Conservation (phyloP, 1,284 basidiomycete species). For the Apiotrichum gamsii region DNA sequence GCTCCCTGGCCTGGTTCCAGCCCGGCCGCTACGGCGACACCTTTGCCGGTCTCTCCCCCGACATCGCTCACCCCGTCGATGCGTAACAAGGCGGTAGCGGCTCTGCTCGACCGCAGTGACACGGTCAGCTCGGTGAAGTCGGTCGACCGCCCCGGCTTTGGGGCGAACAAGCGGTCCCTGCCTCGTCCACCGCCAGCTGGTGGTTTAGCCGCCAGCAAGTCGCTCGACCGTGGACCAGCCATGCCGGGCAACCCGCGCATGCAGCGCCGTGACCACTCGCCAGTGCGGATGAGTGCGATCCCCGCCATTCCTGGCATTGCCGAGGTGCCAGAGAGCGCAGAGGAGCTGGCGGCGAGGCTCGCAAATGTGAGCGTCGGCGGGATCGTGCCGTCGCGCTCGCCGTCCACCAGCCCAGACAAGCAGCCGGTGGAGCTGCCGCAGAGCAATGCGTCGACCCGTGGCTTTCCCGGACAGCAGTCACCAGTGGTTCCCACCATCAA, state of each 20-base stretch:
- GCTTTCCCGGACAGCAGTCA: no score
- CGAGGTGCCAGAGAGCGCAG: background rate
- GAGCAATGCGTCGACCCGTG: no score
- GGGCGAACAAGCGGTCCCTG: conserved; percentile 28
- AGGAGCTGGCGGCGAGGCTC: conserved; percentile 11
- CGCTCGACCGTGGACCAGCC: conserved; percentile 33
- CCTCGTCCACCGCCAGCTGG: conserved; percentile 42
- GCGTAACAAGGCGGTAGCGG: conserved; percentile 1
- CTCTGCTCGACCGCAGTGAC: conserved; percentile 36
- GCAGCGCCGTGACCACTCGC: background rate
- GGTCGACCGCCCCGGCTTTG: conserved; percentile 33
- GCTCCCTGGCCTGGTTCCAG: background rate
- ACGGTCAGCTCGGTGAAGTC: conserved; percentile 43
- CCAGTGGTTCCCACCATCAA: no score
- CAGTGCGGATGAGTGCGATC: background rate
- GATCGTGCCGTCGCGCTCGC: background rate
- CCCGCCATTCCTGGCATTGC: no score
- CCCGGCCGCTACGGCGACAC: background rate
- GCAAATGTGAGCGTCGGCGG: conserved; percentile 5
- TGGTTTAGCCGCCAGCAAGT: conserved; percentile 31
- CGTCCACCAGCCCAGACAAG: no score
- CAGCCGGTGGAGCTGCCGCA: no score
- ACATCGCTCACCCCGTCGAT: background rate
- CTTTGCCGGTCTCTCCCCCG: no score
- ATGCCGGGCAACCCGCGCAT: background rate